A percentile compares a stretch with the other conserved stretches of the same genome.
phyloP scores from a whole-genome alignment of 2,329 filamentous ascomycete genomes.

The Colletotrichum sp. region DNA sequence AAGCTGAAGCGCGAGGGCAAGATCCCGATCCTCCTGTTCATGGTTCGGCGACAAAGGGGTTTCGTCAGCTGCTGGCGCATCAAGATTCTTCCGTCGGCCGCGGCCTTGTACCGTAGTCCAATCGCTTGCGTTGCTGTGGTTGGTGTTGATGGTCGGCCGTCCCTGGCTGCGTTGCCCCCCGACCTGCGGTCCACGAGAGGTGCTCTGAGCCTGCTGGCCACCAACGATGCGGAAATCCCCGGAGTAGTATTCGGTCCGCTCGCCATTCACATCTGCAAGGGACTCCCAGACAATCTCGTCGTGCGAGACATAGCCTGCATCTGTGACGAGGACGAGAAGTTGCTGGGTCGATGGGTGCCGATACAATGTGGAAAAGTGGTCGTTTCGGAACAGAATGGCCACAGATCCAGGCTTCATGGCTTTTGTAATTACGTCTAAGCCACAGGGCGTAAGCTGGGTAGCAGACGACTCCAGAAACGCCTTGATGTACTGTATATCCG shows the following conservation, averaged over 20 bases:
- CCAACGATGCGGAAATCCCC: slow-evolving; percentile 91
- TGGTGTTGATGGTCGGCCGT: not conserved
- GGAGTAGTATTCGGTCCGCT: slow-evolving; percentile 81
- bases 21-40: slow-evolving; percentile 82
- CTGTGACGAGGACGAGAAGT: slow-evolving; percentile 86
- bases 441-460: slow-evolving; percentile 86
- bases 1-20: slow-evolving; percentile 88
- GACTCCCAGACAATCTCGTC: slow-evolving; percentile 97
- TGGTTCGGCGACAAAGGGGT: slow-evolving; percentile 44
- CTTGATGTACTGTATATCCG: slow-evolving; percentile 86
- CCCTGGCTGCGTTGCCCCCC: not conserved
- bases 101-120: slow-evolving; percentile 61
- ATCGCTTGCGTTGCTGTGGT: slow-evolving; percentile 30
- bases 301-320: slow-evolving; percentile 86
- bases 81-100: slow-evolving; percentile 3
- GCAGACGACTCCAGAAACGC: slow-evolving; percentile 79
- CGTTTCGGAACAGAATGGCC: slow-evolving; percentile 93
- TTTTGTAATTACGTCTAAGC: slow-evolving; percentile 75
- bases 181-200: not conserved
- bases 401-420: slow-evolving; percentile 78
- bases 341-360: slow-evolving; percentile 80
- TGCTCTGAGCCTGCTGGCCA: slow-evolving; percentile 42
- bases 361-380: slow-evolving; percentile 95
- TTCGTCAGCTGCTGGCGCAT: slow-evolving; percentile 20
- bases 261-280: slow-evolving; percentile 85